These are phyloP conservation scores for Malus hybrid DNA, from an alignment of 331 rosid species.

Conservation along the genomic window DNA sequence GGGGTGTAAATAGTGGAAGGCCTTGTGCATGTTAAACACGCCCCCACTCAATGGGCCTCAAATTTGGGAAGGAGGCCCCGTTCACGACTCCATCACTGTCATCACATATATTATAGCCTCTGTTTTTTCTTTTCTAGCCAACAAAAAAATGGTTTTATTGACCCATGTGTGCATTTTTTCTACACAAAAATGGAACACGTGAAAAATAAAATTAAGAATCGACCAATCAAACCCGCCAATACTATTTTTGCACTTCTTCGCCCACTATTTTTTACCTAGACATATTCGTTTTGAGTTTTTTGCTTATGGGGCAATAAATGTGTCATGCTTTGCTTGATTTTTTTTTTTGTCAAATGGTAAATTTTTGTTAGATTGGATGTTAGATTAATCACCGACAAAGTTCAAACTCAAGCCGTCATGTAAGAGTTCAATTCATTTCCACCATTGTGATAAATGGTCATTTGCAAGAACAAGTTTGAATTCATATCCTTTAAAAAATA, in stretches of 20 bases:
- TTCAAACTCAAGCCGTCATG: too few relatives aligned
- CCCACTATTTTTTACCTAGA: background rate
- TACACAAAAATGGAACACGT: background rate
- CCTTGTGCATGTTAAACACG: background rate
- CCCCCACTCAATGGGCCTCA: background rate
- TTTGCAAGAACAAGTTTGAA: too few relatives aligned
- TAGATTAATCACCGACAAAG: accelerated
- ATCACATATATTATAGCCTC: background rate
- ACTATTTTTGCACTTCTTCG: background rate
- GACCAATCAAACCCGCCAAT: background rate
- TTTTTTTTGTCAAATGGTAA: background rate
- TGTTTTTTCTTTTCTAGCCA: background rate
- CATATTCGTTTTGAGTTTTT: background rate
- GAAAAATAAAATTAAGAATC: background rate
- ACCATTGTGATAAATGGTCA: too few relatives aligned
- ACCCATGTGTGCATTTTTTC: background rate
- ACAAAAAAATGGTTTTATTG: background rate
- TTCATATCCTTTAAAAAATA: too few relatives aligned
- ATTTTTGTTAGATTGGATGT: too few relatives aligned
- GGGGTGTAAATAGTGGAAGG: background rate
- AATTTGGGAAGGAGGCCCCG: background rate
- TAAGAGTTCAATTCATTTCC: too few relatives aligned
- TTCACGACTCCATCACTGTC: background rate
- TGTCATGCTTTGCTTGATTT: background rate
- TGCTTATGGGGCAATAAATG: background rate